A percentile compares a stretch with the other conserved stretches of the same genome.
phyloP scores from a whole-genome alignment of 345 rosid genomes.

The Anastatica hierochuntica region DNA sequence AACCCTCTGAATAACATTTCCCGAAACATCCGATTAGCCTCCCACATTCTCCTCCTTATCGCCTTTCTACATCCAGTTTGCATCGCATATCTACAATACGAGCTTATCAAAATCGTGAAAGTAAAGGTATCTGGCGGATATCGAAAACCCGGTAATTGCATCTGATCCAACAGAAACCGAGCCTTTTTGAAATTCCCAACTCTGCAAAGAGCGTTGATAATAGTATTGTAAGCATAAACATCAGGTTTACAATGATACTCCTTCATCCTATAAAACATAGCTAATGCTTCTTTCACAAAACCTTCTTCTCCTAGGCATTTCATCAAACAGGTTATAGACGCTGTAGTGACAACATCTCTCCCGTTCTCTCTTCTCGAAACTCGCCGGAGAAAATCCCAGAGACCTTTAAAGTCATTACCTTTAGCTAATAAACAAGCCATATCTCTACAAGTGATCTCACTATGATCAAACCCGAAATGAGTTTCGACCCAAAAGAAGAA shows the following conservation, averaged over 20 bases:
- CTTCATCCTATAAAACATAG: conserved; percentile 64
- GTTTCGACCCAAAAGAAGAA: conserved; percentile 58
- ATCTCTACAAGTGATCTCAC: conserved; percentile 62
- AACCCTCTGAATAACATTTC: conserved; percentile 76
- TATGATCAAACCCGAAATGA: conserved; percentile 38
- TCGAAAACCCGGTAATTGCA: conserved; percentile 77
- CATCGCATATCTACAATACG: conserved; percentile 65
- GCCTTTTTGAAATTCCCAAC: conserved; percentile 80
- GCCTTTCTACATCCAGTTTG: conserved; percentile 81
- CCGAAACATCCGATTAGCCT: conserved; percentile 77
- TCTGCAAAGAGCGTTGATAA: conserved; percentile 61
- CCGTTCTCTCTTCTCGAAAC: conserved; percentile 32
- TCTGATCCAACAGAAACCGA: conserved; percentile 56
- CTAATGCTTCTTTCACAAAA: conserved; percentile 55
- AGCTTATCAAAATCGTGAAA: conserved; percentile 61
- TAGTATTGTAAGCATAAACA: conserved; percentile 63
- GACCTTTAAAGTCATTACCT: conserved; percentile 42
- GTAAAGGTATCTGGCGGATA: conserved; percentile 67
- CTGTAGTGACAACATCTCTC: conserved; percentile 31
- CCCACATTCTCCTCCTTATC: conserved; percentile 72
- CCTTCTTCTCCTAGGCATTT: conserved; percentile 94
- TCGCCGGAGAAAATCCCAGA: conserved; percentile 65
- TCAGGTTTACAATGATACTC: conserved; percentile 67
- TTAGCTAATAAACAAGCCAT: conserved; percentile 61
- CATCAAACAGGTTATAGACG: conserved; percentile 74